Evolutionary conservation across 1,284 basidiomycete genomes (phyloP).

Genomic region (Marasmius sp.): DNA sequence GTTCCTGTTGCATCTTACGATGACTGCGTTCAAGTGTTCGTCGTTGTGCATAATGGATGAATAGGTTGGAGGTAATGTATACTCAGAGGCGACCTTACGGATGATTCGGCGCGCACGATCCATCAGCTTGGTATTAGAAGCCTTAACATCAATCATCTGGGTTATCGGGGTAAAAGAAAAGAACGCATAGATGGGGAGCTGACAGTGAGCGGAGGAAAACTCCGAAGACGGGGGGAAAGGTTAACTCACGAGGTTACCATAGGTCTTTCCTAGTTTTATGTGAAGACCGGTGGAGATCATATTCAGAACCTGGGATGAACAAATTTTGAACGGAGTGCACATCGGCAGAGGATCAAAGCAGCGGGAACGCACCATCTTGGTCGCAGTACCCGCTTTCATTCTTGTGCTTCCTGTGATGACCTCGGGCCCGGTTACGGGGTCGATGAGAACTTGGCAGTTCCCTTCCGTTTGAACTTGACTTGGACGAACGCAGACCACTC

Average conservation of each 20-base stretch:
- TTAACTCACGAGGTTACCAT: conserved; percentile 28
- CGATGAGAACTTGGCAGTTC: conserved; percentile 25
- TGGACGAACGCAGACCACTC: conserved; percentile 26
- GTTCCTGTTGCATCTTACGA: conserved; percentile 25
- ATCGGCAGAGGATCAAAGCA: neutral
- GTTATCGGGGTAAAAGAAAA: neutral
- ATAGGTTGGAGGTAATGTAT: conserved; percentile 8
- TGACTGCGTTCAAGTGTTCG: conserved; percentile 26
- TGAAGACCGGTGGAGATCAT: conserved; percentile 34
- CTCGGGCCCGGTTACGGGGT: conserved; percentile 29
- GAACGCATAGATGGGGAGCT: neutral
- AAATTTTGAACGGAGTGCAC: neutral
- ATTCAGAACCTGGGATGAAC: conserved; percentile 26
- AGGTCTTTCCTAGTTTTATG: conserved; percentile 32
- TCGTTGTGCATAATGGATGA: conserved; percentile 17
- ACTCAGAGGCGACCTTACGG: conserved; percentile 21
- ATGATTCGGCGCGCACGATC: conserved; percentile 30
- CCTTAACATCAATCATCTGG: conserved; percentile 34
- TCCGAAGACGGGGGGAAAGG: neutral
- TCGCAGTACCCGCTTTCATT: conserved; percentile 32
- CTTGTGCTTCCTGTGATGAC: conserved; percentile 29
- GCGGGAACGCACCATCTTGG: conserved; percentile 26
- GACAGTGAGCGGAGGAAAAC: neutral
- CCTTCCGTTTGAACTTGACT: conserved; percentile 21
- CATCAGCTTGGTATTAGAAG: conserved; percentile 27